Evolutionary conservation across 805 yeast genomes (phyloP).

Genomic region (Yarrowia osloensis): DNA sequence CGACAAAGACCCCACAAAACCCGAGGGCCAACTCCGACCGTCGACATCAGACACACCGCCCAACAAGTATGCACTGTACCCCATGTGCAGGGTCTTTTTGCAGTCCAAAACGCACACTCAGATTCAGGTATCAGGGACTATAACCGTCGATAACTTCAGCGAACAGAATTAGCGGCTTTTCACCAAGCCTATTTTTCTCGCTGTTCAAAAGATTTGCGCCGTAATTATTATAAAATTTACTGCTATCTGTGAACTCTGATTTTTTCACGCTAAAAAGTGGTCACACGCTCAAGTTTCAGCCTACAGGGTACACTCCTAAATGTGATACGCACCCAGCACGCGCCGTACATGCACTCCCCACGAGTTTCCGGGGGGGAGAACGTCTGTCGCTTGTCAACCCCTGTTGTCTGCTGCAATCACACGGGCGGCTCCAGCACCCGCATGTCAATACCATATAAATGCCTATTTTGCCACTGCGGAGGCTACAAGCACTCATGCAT

Average conservation of each 20-base stretch:
- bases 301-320: background rate
- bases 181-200: background rate
- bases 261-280: constrained; percentile 23
- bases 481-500: no score
- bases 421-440: background rate
- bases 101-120: no score
- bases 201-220: constrained; percentile 7
- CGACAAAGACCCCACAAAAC: background rate
- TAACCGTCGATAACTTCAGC: background rate
- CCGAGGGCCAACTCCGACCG: background rate
- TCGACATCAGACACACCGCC: no score
- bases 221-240: background rate
- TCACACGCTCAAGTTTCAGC: constrained; percentile 6
- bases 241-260: constrained; percentile 22
- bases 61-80: background rate
- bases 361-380: background rate
- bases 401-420: background rate
- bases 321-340: background rate
- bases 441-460: background rate
- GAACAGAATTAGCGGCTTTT: background rate
- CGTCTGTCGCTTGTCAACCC: background rate
- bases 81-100: background rate
- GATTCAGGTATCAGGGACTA: no score
- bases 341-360: constrained; percentile 26
- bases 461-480: background rate